Base-by-base conservation (phyloP, 768 basidiomycete species). In the Trametes punicea region DNA sequence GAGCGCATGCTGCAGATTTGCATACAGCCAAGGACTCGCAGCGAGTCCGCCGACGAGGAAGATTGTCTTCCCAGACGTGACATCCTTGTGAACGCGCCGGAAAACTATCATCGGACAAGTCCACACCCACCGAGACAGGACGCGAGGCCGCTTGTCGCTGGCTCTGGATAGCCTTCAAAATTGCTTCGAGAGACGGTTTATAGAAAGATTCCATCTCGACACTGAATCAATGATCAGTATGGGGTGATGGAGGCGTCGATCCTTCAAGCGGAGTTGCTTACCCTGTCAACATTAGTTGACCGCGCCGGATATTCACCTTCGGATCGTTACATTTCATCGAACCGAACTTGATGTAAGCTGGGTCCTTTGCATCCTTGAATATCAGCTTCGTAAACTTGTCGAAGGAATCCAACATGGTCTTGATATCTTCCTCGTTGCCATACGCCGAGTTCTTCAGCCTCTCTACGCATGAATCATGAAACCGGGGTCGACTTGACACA, bases 11-110 rank as follows among this genome's bases (percentile, higher is more conserved):
- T 88, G 83, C 10, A 90, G 75, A 65, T 88, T 85, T 23, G 74
- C 66, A 66, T 87, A 90, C 26, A 90, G 73, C 87, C 88, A 90
- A 0, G 87, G 85, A 55, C 85, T 88, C 0, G 89, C 87, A 2
- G 89, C 89, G 61, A 89, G 90, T 42, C 89, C 89, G 63, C 89
- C 88, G 10, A 91, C 88, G 30, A 91, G 73, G 74, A 87, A 90
- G 5, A 91, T 81, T 10, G 83, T 87, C 86, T 89, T 25, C n/a
- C 6, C 79, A 46, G 31, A 31, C 31, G 7, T 31, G n/a, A n/a
- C n/a, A n/a, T n/a, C n/a, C n/a, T n/a, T 81, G 62, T 75, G 70
- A 1, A 74, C 4, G n/a, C 26, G 20, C 30, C 45, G 27, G n/a
- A 18, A 63, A n/a, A 16, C 13, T 4, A 7, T 13, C n/a, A 11